Evolutionary conservation across 257 asterid genomes (phyloP).

Genomic region (Solanum pinnatisectum): DNA sequence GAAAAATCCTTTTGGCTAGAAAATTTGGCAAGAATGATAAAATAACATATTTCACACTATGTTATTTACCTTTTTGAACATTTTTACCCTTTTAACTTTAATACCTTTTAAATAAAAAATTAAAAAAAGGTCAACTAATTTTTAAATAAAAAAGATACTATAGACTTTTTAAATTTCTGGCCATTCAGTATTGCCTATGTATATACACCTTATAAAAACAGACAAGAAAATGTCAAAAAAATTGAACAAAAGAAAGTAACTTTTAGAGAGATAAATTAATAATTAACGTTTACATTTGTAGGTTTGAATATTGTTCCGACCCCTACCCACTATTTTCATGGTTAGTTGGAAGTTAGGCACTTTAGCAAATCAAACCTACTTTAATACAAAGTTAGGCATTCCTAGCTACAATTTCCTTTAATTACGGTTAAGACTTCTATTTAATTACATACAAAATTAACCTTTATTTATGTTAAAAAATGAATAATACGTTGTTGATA

Average conservation of each 20-base stretch:
- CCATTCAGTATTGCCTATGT: too few relatives aligned
- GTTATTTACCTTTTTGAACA: too few relatives aligned
- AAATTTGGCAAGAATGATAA: too few relatives aligned
- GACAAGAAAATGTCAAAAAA: neutral
- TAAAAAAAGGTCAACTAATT: too few relatives aligned
- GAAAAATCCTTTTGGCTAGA: too few relatives aligned
- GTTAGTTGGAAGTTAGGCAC: neutral
- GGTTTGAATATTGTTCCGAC: neutral
- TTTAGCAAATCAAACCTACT: neutral
- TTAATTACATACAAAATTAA: neutral
- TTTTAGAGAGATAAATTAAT: neutral
- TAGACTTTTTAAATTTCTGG: too few relatives aligned
- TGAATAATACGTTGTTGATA: neutral
- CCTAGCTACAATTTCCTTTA: neutral
- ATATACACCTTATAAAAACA: too few relatives aligned
- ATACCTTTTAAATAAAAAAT: too few relatives aligned
- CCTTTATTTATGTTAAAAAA: neutral
- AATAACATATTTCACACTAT: too few relatives aligned
- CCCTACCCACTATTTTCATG: neutral
- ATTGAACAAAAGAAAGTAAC: neutral
- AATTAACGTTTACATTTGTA: neutral
- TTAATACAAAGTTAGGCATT: neutral
- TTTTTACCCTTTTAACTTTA: too few relatives aligned
- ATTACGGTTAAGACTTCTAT: neutral
- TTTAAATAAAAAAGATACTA: too few relatives aligned